Base-by-base conservation (phyloP, 768 basidiomycete genomes). In the Mycena epipterygia region DNA sequence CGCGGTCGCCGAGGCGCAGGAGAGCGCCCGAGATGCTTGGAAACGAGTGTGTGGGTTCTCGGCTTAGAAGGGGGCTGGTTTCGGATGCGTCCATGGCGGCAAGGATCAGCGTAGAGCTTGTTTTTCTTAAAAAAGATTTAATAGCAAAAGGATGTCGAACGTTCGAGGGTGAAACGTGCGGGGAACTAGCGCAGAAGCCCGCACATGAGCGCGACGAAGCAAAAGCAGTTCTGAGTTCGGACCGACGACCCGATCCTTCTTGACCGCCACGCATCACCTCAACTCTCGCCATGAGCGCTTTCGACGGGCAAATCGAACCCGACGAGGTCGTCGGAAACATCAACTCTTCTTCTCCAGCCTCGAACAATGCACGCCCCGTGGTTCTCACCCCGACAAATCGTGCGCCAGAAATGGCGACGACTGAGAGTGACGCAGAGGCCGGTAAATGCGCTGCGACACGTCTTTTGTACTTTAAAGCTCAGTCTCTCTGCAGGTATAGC, bases 301-400 rank as follows among this genome's bases (percentile, higher is more conserved):
- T 95, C 52, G 87, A 92, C 67, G 83, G 86, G n/a, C 94, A 93
- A 37, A 97, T 97, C 64, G 96, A 97, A 79, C 90, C 96, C 33
- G 96, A 97, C 80, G 95, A 95, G 48, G 83, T 77, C 19, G 75
- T 70, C 42, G 81, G 64, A 49, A 49, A 32, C 52, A 70, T 70
- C n/a, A 21, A 2, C 39, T 56, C 63, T 14, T 3, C 69, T 33
- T 5, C 41, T 75, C 81, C 42, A 81, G 82, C n/a, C 83, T 82
- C 60, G 63, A 68, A 51, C 78, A 83, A 63, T 75, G 75, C 58
- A 63, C 80, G 29, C 74, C 86, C 87, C 2, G 88, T 91, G 29
- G 90, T 91, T 25, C 83, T 91, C 61, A 90, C 87, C 16, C 90
- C 90, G 13, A 86, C 89, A 17, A 83, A 84, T 68, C 82, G 82